Percentiles rank a stretch among this genome's conserved stretches.
Conservation (phyloP, 2,329 filamentous ascomycete genomes). For the Xylaria polymorpha region DNA sequence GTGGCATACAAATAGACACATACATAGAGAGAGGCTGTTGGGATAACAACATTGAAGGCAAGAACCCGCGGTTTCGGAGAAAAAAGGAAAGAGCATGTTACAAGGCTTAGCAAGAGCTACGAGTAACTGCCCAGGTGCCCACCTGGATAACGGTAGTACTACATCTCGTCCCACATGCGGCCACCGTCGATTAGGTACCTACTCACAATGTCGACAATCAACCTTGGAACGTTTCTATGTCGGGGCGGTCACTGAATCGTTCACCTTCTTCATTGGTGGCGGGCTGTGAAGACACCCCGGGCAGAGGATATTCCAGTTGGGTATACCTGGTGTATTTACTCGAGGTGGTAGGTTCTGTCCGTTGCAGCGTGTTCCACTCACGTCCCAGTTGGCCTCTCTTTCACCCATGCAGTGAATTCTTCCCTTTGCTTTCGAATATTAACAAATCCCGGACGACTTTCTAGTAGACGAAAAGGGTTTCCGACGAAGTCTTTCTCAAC, state of each 20-base stretch:
- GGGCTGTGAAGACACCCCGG: background rate
- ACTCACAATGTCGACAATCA: background rate
- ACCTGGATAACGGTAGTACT: background rate
- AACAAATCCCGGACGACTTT: conserved; percentile 85
- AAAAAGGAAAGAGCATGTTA: background rate
- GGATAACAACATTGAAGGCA: conserved; percentile 17
- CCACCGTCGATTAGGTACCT: background rate
- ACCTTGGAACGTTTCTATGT: background rate
- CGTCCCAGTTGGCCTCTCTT: conserved; percentile 48
- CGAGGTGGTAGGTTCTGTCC: background rate
- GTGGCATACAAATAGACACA: background rate
- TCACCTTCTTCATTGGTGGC: background rate
- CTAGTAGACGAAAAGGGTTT: conserved; percentile 83
- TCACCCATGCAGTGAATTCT: conserved; percentile 82
- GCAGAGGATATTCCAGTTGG: background rate
- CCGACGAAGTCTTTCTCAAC: conserved; percentile 76
- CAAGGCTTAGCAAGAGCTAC: background rate
- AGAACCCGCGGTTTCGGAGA: background rate
- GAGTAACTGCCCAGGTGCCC: background rate
- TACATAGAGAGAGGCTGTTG: background rate
- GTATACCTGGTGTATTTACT: conserved; percentile 1
- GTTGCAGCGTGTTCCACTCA: background rate
- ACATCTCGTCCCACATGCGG: background rate
- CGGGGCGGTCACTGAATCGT: background rate
- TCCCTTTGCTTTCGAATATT: conserved; percentile 85